A percentile compares a stretch with the other conserved stretches of the same genome.
Conservation (phyloP, 768 basidiomycete genomes). For the Boletus rufocinnamomeus region DNA sequence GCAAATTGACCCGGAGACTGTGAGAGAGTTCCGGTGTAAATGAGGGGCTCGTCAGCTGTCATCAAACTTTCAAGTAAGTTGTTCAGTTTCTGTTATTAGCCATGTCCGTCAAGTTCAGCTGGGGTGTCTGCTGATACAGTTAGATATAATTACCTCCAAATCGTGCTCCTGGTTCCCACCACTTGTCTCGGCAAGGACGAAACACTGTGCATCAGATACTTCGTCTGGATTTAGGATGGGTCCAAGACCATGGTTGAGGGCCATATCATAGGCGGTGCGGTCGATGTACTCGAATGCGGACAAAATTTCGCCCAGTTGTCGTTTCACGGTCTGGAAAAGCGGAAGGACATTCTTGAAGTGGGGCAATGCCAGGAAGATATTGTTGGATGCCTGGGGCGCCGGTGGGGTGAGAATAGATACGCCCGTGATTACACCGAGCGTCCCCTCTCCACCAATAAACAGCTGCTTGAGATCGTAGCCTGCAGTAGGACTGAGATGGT, state of each 20-base stretch:
- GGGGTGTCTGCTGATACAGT: conserved; percentile 6
- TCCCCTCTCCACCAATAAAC: conserved; percentile 97
- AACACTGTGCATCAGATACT: conserved; percentile 77
- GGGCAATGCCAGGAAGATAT: conserved; percentile 87
- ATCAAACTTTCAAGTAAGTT: conserved; percentile 77
- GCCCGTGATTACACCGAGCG: conserved; percentile 91
- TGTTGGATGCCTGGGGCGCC: conserved; percentile 80
- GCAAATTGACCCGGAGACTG: conserved; percentile 89
- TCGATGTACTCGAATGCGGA: conserved; percentile 98
- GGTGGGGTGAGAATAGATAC: conserved; percentile 93
- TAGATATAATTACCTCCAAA: conserved; percentile 63
- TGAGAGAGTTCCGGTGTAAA: conserved; percentile 89
- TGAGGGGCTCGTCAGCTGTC: conserved; percentile 69
- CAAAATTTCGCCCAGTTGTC: conserved; percentile 88
- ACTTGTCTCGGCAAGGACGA: conserved; percentile 93
- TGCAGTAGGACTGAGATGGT: conserved; percentile 32
- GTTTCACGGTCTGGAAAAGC: conserved; percentile 79
- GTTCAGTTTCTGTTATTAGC: conserved; percentile 73
- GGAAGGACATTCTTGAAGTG: conserved; percentile 86
- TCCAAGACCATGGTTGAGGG: conserved; percentile 81
- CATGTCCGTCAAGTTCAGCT: conserved; percentile 10
- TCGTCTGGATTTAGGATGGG: conserved; percentile 74
- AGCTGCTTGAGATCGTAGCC: conserved; percentile 98
- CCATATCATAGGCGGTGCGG: conserved; percentile 78
- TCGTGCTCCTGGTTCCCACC: conserved; percentile 93